phyloP scores from a whole-genome alignment of 1,139 yeast species.

The Taphrina sp. region DNA sequence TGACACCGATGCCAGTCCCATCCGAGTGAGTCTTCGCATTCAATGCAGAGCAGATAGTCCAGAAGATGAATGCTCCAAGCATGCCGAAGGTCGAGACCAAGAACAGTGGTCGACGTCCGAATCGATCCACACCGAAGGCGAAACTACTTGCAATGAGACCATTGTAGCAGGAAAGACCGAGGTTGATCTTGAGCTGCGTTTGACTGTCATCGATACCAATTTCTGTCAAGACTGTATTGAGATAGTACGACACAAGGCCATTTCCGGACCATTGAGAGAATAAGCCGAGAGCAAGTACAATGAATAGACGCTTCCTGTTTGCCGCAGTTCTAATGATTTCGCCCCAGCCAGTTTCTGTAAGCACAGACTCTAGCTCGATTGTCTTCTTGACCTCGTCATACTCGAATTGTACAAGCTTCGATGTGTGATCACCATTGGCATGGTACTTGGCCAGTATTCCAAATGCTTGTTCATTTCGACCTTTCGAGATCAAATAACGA shows the following conservation, averaged over 20 bases:
- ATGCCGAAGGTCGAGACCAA: conserved; percentile 42
- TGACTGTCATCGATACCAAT: conserved; percentile 49
- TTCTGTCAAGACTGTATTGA: conserved; percentile 48
- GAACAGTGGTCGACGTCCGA: conserved; percentile 46
- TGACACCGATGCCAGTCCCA: conserved; percentile 39
- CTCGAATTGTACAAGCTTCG: conserved; percentile 38
- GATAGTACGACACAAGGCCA: conserved; percentile 52
- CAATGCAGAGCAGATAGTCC: conserved; percentile 41
- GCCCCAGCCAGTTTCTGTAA: conserved; percentile 41
- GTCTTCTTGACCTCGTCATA: conserved; percentile 39
- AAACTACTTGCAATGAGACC: conserved; percentile 43
- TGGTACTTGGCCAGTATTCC: conserved; percentile 43
- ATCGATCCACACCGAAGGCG: conserved; percentile 43
- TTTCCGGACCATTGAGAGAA: conserved; percentile 49
- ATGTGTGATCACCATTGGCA: conserved; percentile 39
- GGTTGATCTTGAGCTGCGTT: conserved; percentile 44
- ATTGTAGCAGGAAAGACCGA: conserved; percentile 45
- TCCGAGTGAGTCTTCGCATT: conserved; percentile 35
- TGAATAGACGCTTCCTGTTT: conserved; percentile 48
- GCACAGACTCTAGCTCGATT: conserved; percentile 38
- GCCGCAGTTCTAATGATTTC: conserved; percentile 46
- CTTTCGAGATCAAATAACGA: conserved; percentile 52
- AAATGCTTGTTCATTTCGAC: conserved; percentile 48
- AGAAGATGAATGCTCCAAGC: conserved; percentile 39
- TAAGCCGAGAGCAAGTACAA: conserved; percentile 44